A percentile compares a stretch with the other conserved stretches of the same genome.
phyloP scores from a whole-genome alignment of 2,329 filamentous ascomycete species.

The Trichoderma afroharzianum region DNA sequence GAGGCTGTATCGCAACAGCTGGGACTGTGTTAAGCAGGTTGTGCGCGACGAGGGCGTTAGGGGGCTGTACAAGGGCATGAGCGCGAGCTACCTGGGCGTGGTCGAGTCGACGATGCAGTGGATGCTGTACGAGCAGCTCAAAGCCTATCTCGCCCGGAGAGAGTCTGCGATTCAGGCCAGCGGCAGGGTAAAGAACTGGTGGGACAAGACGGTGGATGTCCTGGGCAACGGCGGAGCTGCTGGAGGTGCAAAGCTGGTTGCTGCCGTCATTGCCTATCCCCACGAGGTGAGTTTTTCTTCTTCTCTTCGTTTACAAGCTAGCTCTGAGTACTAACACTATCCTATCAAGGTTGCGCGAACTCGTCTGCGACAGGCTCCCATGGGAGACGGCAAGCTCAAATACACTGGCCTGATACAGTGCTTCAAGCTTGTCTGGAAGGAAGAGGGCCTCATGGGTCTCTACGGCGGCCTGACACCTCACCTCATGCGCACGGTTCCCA shows the following conservation, averaged over 20 bases:
- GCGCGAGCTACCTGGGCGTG: constrained; percentile 86
- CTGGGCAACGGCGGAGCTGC: constrained; percentile 76
- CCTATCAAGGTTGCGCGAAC: constrained; percentile 68
- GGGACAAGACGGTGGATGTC: constrained; percentile 75
- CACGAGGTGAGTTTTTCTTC: constrained; percentile 64
- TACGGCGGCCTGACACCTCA: constrained; percentile 93
- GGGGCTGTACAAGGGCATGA: constrained; percentile 86
- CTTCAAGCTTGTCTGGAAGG: constrained; percentile 81
- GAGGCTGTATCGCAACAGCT: constrained; percentile 79
- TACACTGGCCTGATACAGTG: constrained; percentile 88
- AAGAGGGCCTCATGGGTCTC: constrained; percentile 80
- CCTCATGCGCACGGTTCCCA: constrained; percentile 84
- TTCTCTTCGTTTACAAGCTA: background rate
- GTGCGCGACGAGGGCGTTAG: constrained; percentile 74
- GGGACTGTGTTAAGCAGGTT: constrained; percentile 82
- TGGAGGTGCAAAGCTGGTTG: constrained; percentile 80
- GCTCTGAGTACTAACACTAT: background rate
- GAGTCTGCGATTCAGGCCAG: constrained; percentile 54
- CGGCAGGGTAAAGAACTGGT: constrained; percentile 62
- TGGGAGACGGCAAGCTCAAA: constrained; percentile 66
- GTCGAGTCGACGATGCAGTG: constrained; percentile 89
- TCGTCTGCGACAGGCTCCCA: constrained; percentile 78
- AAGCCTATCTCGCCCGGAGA: constrained; percentile 64
- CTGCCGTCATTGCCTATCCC: constrained; percentile 82
- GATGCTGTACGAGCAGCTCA: constrained; percentile 93